Evolutionary conservation across 1,284 basidiomycete species (phyloP).

Genomic region (Omphalotus olearius): DNA sequence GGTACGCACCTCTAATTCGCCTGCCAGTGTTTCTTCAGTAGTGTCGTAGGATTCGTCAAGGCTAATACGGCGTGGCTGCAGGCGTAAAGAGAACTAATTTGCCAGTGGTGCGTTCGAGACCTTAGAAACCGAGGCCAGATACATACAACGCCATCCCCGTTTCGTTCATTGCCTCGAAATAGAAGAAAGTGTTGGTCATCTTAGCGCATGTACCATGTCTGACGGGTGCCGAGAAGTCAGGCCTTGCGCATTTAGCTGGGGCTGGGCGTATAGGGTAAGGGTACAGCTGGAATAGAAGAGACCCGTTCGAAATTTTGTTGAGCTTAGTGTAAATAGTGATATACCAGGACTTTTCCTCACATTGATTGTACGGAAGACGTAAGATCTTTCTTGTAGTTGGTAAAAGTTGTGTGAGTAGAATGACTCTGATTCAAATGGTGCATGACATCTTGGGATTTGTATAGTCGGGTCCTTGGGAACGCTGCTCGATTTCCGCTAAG

Average conservation of each 20-base stretch:
- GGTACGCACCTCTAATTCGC: no score
- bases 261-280: constrained; percentile 12
- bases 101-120: not conserved
- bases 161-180: constrained; percentile 19
- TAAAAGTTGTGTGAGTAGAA: no score
- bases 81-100: not conserved
- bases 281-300: constrained; percentile 11
- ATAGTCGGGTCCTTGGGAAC: no score
- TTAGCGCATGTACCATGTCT: constrained; percentile 14
- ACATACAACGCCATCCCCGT: constrained; percentile 14
- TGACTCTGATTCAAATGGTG: no score
- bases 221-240: constrained; percentile 15
- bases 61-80: constrained; percentile 6
- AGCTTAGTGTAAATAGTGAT: not conserved
- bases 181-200: constrained; percentile 13
- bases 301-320: not conserved
- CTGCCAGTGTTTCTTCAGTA: not conserved
- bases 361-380: no score
- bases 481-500: no score
- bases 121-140: not conserved
- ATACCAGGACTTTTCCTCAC: constrained; percentile 36
- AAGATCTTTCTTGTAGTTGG: no score
- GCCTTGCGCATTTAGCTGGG: constrained; percentile 15
- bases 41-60: constrained; percentile 6
- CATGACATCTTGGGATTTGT: no score